Conservation (phyloP, 2,329 filamentous ascomycete species). For the Fusarium staphyleae region DNA sequence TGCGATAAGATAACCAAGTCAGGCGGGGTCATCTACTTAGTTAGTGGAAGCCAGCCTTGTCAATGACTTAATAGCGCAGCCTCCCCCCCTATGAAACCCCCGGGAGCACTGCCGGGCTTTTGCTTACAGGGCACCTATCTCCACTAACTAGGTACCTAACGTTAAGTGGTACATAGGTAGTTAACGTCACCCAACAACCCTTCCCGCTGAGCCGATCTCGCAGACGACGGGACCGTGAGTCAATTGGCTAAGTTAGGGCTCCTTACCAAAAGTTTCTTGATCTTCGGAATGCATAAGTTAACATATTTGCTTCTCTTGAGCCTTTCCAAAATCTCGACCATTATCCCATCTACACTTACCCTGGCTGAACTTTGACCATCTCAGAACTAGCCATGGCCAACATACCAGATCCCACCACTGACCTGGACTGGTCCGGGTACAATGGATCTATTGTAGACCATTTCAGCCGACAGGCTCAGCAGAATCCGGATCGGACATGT, state of each 20-base stretch:
- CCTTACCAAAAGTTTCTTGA: slow-evolving; percentile 7
- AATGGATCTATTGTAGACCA: slow-evolving; percentile 75
- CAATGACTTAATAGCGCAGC: too few species aligned
- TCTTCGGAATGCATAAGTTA: not conserved
- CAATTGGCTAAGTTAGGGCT: slow-evolving; percentile 10
- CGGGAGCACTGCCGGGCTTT: not conserved
- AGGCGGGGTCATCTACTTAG: not conserved
- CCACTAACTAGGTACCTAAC: too few species aligned
- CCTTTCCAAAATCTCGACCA: not conserved
- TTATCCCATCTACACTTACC: not conserved
- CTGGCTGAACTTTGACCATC: slow-evolving; percentile 1
- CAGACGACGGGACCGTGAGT: slow-evolving; percentile 15
- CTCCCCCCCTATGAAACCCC: slow-evolving; percentile 11
- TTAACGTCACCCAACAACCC: not conserved
- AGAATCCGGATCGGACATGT: slow-evolving; percentile 66
- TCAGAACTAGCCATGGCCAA: slow-evolving; percentile 17
- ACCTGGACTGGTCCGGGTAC: slow-evolving; percentile 63
- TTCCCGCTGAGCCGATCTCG: slow-evolving; percentile 20
- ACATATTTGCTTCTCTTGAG: slow-evolving; percentile 1
- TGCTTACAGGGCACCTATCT: not conserved
- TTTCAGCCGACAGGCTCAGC: slow-evolving; percentile 66
- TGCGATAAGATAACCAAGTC: slow-evolving; percentile 33
- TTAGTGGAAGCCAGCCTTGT: too few species aligned
- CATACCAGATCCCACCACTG: slow-evolving; percentile 72
- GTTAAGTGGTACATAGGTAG: too few species aligned